Percentiles rank a stretch among this genome's conserved stretches.
Evolutionary conservation across 768 basidiomycete species (phyloP).

Genomic region (Leccinum uliginosum): DNA sequence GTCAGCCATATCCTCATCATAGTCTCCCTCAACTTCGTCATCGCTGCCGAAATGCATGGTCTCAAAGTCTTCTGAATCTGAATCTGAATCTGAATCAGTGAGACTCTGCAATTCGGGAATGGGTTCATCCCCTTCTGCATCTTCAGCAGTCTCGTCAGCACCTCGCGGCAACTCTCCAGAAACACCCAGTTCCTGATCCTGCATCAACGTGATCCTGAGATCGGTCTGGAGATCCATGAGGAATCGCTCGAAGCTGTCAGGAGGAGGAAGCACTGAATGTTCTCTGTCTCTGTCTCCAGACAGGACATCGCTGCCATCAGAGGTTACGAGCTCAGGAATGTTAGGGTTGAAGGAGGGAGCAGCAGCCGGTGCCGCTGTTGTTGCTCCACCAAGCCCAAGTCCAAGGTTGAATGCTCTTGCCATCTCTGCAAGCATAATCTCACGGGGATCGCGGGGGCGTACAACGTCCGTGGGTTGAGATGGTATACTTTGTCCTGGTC

Average conservation of each 20-base stretch:
- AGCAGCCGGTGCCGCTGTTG: constrained; percentile 4
- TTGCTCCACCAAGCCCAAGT: constrained; percentile 42
- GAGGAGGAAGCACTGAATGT: constrained; percentile 35
- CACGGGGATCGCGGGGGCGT: constrained; percentile 46
- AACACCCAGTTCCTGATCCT: constrained; percentile 20
- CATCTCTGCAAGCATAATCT: constrained; percentile 77
- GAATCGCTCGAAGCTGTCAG: constrained; percentile 79
- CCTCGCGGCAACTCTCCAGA: constrained; percentile 4
- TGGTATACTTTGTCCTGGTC: constrained; percentile 5
- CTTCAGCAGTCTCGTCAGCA: constrained; percentile 11
- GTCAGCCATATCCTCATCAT: constrained; percentile 27
- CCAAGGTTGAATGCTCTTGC: constrained; percentile 75
- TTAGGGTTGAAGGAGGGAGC: constrained; percentile 5
- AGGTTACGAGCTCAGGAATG: constrained; percentile 5
- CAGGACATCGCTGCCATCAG: constrained; percentile 3
- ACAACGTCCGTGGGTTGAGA: constrained; percentile 9
- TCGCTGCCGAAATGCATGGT: constrained; percentile 13
- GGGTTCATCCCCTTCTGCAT: constrained; percentile 13
- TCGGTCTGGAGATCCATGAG: constrained; percentile 74
- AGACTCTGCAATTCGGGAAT: constrained; percentile 25
- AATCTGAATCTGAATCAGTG: constrained; percentile 29
- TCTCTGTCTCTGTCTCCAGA: constrained; percentile 13
- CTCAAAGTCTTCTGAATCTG: constrained; percentile 27
- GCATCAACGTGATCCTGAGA: constrained; percentile 58
- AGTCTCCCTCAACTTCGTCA: constrained; percentile 26